Percentiles rank a stretch among this genome's conserved stretches.
Conservation (phyloP, 176 grass and related monocot species). For the Eragrostis nindensis region DNA sequence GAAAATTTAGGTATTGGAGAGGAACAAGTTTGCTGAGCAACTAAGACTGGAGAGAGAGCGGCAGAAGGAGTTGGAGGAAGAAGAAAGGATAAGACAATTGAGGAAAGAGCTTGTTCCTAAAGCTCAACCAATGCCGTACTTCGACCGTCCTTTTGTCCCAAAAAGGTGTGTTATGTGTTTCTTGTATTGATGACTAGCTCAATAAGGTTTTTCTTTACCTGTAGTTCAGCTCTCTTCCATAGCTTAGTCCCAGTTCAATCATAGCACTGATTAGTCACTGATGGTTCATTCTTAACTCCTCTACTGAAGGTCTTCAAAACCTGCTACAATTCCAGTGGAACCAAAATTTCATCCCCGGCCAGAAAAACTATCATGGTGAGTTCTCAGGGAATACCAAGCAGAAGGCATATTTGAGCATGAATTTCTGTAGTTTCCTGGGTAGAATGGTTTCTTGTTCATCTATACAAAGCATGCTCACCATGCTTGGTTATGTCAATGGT, state of each 20-base stretch:
- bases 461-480: constrained; percentile 57
- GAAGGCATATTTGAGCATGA: too few species aligned
- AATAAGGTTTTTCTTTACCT: neutral
- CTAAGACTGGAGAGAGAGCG: constrained; percentile 62
- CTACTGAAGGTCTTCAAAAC: constrained; percentile 70
- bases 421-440: neutral
- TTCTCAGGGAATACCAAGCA: constrained; percentile 24
- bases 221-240: neutral
- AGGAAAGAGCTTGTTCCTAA: constrained; percentile 89
- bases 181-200: neutral
- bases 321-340: constrained; percentile 71
- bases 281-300: constrained; percentile 19
- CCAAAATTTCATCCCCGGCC: constrained; percentile 70
- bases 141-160: constrained; percentile 84
- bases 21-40: constrained; percentile 57
- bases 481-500: constrained; percentile 43
- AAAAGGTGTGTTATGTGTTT: constrained; percentile 56
- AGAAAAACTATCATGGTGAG: constrained; percentile 73
- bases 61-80: constrained; percentile 75
- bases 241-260: constrained; percentile 2
- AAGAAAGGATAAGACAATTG: constrained; percentile 76
- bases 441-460: constrained; percentile 19
- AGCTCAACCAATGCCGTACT: constrained; percentile 96
- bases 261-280: constrained; percentile 14
- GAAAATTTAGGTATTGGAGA: constrained; percentile 64